These are phyloP conservation scores for Trypanosoma melophagium DNA, from an alignment of 208 protist genomes.

Conservation along the genomic window DNA sequence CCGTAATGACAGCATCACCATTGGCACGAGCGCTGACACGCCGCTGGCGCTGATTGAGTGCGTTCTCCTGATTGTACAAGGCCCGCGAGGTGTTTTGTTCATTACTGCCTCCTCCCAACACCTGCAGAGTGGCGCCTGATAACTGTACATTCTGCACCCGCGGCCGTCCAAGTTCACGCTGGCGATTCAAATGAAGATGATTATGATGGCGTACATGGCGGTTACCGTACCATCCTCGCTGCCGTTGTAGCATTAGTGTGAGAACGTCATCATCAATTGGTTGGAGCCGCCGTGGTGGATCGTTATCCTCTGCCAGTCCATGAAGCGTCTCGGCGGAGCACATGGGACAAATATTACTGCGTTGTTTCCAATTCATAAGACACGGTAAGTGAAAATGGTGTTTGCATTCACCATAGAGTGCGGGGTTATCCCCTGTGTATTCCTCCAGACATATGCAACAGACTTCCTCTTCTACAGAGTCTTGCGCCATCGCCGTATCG, in stretches of 20 bases:
- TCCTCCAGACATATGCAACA: conserved; percentile 80
- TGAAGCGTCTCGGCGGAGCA: conserved; percentile 58
- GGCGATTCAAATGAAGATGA: not conserved
- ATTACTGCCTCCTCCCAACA: too few species aligned
- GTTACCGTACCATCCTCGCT: not conserved
- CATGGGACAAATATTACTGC: conserved; percentile 74
- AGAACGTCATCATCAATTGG: not conserved
- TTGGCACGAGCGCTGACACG: too few species aligned
- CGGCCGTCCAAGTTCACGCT: too few species aligned
- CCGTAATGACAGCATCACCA: too few species aligned
- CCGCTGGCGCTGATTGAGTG: too few species aligned
- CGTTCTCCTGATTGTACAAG: too few species aligned
- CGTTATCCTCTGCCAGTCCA: conserved; percentile 36
- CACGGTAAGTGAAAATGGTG: conserved; percentile 78
- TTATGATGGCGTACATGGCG: not conserved
- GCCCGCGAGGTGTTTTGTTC: too few species aligned
- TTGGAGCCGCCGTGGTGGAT: not conserved
- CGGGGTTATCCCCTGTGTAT: conserved; percentile 67
- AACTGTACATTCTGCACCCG: too few species aligned
- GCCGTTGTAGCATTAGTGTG: not conserved
- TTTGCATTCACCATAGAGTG: conserved; percentile 46
- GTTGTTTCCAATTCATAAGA: conserved; percentile 77
- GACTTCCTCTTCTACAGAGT: conserved; percentile 39
- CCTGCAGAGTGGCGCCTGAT: not conserved
- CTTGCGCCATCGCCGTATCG: conserved; percentile 10